Conservation (phyloP, 495 filamentous ascomycete species). For the Tuber indicum region DNA sequence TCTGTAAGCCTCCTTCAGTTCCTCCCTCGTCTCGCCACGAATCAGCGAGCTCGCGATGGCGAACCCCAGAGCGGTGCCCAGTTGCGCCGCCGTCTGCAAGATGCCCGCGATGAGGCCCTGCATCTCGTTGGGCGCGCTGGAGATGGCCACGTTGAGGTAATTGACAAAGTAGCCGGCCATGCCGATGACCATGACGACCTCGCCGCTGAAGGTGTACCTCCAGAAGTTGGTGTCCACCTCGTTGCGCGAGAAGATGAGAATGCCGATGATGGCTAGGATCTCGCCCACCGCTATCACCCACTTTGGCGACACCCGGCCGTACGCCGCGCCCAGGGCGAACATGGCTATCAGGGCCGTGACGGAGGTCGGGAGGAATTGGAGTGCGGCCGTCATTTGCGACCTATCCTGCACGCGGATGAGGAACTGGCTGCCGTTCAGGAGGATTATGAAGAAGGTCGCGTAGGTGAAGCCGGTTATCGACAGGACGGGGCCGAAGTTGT, state of each 20-base stretch:
- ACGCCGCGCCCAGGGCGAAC: slow-evolving; percentile 7
- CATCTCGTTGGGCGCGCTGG: slow-evolving; percentile 19
- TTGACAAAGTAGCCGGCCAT: slow-evolving; percentile 24
- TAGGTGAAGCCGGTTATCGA: slow-evolving; percentile 18
- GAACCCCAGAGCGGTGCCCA: slow-evolving; percentile 19
- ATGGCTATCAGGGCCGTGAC: slow-evolving; percentile 8
- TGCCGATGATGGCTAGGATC: slow-evolving; percentile 9
- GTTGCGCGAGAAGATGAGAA: slow-evolving; percentile 20
- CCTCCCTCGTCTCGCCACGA: slow-evolving; percentile 10
- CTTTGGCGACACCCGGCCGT: slow-evolving; percentile 15
- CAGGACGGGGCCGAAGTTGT: slow-evolving; percentile 13
- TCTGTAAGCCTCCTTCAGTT: slow-evolving; percentile 12
- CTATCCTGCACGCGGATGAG: slow-evolving; percentile 22
- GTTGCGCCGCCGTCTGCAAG: slow-evolving; percentile 16
- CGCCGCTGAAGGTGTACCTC: slow-evolving; percentile 14
- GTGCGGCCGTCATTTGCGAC: slow-evolving; percentile 15
- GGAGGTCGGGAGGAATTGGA: slow-evolving; percentile 17
- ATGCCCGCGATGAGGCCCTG: slow-evolving; percentile 22
- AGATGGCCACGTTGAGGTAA: slow-evolving; percentile 23
- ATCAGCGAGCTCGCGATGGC: slow-evolving; percentile 20
- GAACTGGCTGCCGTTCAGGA: slow-evolving; percentile 24
- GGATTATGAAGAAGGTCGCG: slow-evolving; percentile 19
- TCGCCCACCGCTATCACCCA: slow-evolving; percentile 25
- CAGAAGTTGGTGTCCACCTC: slow-evolving; percentile 15
- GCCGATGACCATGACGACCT: slow-evolving; percentile 17